Evolutionary conservation across 2,329 filamentous ascomycete species (phyloP).

Genomic region (Peltaster fructicola): DNA sequence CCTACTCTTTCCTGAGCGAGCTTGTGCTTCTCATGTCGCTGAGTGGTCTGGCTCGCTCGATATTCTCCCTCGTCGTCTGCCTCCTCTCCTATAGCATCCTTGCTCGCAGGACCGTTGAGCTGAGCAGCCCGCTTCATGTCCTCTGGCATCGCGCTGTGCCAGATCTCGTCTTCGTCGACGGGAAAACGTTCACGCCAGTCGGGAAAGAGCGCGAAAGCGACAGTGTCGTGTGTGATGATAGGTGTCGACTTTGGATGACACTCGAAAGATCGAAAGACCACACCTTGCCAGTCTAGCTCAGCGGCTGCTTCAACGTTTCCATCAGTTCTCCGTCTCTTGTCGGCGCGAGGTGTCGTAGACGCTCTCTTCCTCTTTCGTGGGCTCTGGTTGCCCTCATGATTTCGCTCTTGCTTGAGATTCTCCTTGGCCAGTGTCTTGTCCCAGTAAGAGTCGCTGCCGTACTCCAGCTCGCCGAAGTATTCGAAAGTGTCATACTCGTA

Average conservation of each 20-base stretch:
- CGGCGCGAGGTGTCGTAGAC: slow-evolving; percentile 4
- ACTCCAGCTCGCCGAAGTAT: slow-evolving; percentile 32
- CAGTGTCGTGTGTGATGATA: slow-evolving; percentile 11
- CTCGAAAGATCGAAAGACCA: slow-evolving; percentile 11
- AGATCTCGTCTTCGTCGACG: slow-evolving; percentile 10
- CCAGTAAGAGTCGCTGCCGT: slow-evolving; percentile 29
- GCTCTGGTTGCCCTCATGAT: slow-evolving; percentile 8
- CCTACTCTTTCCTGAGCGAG: slow-evolving; percentile 6
- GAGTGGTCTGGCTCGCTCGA: slow-evolving; percentile 3
- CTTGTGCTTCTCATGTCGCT: slow-evolving; percentile 3
- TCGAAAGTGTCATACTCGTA: slow-evolving; percentile 30
- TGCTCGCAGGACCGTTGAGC: slow-evolving; percentile 7
- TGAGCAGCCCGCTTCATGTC: slow-evolving; percentile 16
- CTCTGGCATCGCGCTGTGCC: slow-evolving; percentile 12
- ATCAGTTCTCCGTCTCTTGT: slow-evolving; percentile 12
- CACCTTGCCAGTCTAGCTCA: slow-evolving; percentile 9
- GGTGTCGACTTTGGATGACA: slow-evolving; percentile 6
- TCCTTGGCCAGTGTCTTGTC: slow-evolving; percentile 11
- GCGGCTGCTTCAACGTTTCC: slow-evolving; percentile 4
- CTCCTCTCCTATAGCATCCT: slow-evolving; percentile 3
- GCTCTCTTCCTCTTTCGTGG: slow-evolving; percentile 17
- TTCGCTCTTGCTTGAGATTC: slow-evolving; percentile 5
- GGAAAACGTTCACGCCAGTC: slow-evolving; percentile 27
- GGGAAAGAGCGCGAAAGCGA: slow-evolving; percentile 24
- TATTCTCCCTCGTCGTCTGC: slow-evolving; percentile 2